Percentiles rank a stretch among this genome's conserved stretches.
These are phyloP conservation scores for Penicillium antarcticum DNA, from an alignment of 495 filamentous ascomycete species.

Conservation along the genomic window DNA sequence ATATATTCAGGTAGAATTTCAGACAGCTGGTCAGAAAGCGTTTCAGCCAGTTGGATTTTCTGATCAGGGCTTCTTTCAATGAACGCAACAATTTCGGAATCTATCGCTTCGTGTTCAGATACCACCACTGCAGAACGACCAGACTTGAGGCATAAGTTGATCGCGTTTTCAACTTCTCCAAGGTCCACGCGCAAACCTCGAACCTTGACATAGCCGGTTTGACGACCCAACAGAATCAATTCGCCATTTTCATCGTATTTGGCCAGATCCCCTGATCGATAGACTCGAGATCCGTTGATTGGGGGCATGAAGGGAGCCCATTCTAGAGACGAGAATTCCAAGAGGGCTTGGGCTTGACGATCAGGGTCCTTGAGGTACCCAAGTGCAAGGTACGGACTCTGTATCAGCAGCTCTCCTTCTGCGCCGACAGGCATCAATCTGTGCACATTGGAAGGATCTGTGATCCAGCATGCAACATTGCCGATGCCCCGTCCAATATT, in stretches of 20 bases:
- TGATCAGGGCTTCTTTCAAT: not conserved
- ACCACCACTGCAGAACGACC: not conserved
- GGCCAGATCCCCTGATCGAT: not conserved
- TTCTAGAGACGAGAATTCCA: no score
- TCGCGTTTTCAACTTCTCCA: conserved; percentile 30
- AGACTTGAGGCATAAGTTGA: not conserved
- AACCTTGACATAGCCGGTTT: conserved; percentile 43
- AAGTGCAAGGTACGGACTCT: not conserved
- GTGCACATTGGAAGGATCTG: not conserved
- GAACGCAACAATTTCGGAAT: not conserved
- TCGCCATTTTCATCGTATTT: conserved; percentile 20
- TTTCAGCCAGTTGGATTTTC: not conserved
- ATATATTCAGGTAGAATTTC: not conserved
- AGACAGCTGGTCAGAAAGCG: not conserved
- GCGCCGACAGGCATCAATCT: not conserved
- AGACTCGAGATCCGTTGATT: not conserved
- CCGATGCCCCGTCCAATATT: conserved; percentile 4
- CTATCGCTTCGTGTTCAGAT: not conserved
- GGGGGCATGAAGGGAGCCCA: not conserved
- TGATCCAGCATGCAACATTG: not conserved
- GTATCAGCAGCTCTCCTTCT: not conserved
- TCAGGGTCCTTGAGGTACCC: conserved; percentile 1
- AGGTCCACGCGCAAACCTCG: conserved; percentile 37
- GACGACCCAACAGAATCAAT: conserved; percentile 36
- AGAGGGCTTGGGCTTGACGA: not conserved